A percentile compares a stretch with the other conserved stretches of the same genome.
Conservation (phyloP, 2,329 filamentous ascomycete species). For the Alternaria sp. region DNA sequence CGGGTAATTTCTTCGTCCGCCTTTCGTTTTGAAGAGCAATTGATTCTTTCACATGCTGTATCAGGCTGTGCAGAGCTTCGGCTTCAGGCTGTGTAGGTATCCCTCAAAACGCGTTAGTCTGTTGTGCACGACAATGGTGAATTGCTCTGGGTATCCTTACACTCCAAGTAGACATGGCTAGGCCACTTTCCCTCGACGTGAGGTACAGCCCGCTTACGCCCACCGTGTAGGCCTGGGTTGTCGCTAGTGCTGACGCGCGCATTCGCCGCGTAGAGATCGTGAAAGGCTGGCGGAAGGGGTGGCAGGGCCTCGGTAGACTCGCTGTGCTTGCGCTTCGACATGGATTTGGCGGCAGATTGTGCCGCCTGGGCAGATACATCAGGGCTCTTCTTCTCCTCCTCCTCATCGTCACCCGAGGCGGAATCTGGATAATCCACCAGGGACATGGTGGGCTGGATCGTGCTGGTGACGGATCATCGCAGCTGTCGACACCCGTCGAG, state of each 20-base stretch:
- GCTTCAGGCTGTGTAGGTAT: slow-evolving; percentile 49
- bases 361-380: slow-evolving; percentile 20
- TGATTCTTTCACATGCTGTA: slow-evolving; percentile 36
- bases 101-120: slow-evolving; percentile 50
- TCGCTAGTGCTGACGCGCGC: slow-evolving; percentile 80
- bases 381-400: slow-evolving; percentile 9
- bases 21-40: slow-evolving; percentile 31
- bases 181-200: slow-evolving; percentile 93
- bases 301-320: slow-evolving; percentile 61
- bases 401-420: slow-evolving; percentile 58
- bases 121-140: slow-evolving; percentile 23
- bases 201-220: slow-evolving; percentile 80
- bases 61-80: slow-evolving; percentile 39
- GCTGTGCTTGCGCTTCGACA: slow-evolving; percentile 47
- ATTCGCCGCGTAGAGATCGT: slow-evolving; percentile 87
- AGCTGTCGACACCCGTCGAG: slow-evolving; percentile 31
- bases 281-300: slow-evolving; percentile 80
- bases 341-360: slow-evolving; percentile 18
- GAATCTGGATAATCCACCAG: slow-evolving; percentile 62
- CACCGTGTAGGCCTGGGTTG: slow-evolving; percentile 84
- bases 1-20: slow-evolving; percentile 33
- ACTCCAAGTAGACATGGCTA: slow-evolving; percentile 90
- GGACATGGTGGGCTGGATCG: slow-evolving; percentile 39
- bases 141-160: slow-evolving; percentile 62
- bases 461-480: slow-evolving; percentile 24